These are phyloP conservation scores for Lactarius tabidus DNA, from an alignment of 768 basidiomycete genomes.

Conservation along the genomic window DNA sequence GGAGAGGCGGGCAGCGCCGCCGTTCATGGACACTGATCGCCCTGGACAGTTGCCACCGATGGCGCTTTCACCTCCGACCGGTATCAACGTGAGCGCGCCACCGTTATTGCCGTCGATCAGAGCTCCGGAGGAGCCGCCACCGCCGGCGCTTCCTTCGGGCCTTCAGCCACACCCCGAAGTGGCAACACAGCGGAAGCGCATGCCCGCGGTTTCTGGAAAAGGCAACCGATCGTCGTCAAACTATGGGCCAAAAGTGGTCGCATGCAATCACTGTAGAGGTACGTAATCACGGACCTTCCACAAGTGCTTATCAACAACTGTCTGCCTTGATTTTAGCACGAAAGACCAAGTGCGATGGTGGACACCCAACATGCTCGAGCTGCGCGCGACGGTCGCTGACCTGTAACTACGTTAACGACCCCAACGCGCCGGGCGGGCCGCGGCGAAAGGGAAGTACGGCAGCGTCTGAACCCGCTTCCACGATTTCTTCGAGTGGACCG, in stretches of 20 bases:
- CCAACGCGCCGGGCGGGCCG: slow-evolving; percentile 26
- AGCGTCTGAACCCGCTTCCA: slow-evolving; percentile 24
- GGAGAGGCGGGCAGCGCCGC: slow-evolving; percentile 19
- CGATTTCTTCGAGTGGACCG: slow-evolving; percentile 31
- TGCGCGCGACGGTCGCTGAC: slow-evolving; percentile 71
- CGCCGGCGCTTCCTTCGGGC: slow-evolving; percentile 36
- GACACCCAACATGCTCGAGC: slow-evolving; percentile 79
- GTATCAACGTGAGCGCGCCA: slow-evolving; percentile 23
- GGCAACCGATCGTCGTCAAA: slow-evolving; percentile 51
- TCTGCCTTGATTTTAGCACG: slow-evolving; percentile 48
- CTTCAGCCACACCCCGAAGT: slow-evolving; percentile 23
- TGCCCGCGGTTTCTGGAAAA: slow-evolving; percentile 58
- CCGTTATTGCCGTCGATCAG: slow-evolving; percentile 28
- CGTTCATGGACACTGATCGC: slow-evolving; percentile 21
- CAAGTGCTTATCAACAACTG: slow-evolving; percentile 1
- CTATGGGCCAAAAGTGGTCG: slow-evolving; percentile 81
- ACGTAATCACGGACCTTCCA: slow-evolving; percentile 30
- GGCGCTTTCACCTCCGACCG: slow-evolving; percentile 20
- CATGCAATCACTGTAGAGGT: slow-evolving; percentile 89
- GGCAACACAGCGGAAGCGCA: slow-evolving; percentile 47
- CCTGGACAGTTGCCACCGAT: slow-evolving; percentile 23
- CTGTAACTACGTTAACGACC: slow-evolving; percentile 80
- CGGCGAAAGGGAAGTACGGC: slow-evolving; percentile 27
- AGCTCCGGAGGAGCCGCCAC: slow-evolving; percentile 26
- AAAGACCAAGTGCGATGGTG: slow-evolving; percentile 86